Conservation (phyloP, 2,329 filamentous ascomycete genomes). For the Aspergillus quadrilineatus region DNA sequence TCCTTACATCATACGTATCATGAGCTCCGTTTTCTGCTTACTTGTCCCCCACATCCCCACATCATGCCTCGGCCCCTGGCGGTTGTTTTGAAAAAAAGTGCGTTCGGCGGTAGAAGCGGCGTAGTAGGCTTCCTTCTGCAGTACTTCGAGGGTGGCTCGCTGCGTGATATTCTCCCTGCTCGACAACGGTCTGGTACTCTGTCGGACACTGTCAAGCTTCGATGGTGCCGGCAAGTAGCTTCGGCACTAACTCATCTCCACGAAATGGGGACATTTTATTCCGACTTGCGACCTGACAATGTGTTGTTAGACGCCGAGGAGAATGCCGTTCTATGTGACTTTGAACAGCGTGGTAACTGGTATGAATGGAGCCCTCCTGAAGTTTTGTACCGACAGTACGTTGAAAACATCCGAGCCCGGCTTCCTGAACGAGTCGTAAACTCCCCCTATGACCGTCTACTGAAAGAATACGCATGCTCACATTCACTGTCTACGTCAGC, state of each 20-base stretch:
- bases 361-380: slow-evolving; percentile 12
- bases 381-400: slow-evolving; percentile 9
- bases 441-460: slow-evolving; percentile 8
- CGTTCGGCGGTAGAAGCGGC: slow-evolving; percentile 4
- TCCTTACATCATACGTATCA: slow-evolving; percentile 9
- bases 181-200: slow-evolving; percentile 4
- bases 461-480: background rate
- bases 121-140: slow-evolving; percentile 7
- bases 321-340: slow-evolving; percentile 7
- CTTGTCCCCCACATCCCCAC: slow-evolving; percentile 4
- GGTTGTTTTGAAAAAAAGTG: slow-evolving; percentile 5
- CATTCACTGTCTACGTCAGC: slow-evolving; percentile 3
- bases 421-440: slow-evolving; percentile 5
- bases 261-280: slow-evolving; percentile 1
- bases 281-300: slow-evolving; percentile 10
- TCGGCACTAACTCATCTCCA: slow-evolving; percentile 7
- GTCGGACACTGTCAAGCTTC: slow-evolving; percentile 6
- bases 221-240: slow-evolving; percentile 9
- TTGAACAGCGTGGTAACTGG: slow-evolving; percentile 13
- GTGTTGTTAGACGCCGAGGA: slow-evolving; percentile 6
- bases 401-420: slow-evolving; percentile 6
- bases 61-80: slow-evolving; percentile 9
- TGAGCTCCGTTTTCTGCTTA: slow-evolving; percentile 10
- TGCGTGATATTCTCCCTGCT: slow-evolving; percentile 8
- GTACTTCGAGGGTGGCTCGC: slow-evolving; percentile 2